Evolutionary conservation across 1,284 basidiomycete genomes (phyloP), one percentile per base, ranked within the genome.

Genomic region (Ceratobasidium papillatum): DNA sequence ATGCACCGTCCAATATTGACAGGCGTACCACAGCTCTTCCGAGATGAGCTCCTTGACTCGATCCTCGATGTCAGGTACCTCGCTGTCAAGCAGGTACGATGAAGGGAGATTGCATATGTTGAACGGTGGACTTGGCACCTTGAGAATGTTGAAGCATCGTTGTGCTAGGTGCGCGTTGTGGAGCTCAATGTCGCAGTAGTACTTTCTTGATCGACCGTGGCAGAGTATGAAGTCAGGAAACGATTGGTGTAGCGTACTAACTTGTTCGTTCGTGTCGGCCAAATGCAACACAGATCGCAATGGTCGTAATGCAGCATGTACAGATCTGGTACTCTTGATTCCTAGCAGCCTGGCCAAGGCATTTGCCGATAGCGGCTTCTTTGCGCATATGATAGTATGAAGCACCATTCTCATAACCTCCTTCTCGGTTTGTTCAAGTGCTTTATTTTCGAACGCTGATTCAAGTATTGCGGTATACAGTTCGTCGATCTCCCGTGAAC

Each of bases 31-130:
- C 8, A 69, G 17, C 38, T 25, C 5, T 32, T 12, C 2, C 22
- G 66, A 34, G 4, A 69, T 69, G 2, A 5, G 3, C 1, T 27
- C 27, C 2, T 27, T 38, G 4, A 58, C 32, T 11, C 27, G n/a
- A 12, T 43, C 27, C 8, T 47, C 25, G 1, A 69, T 5, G 12
- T 58, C 27, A 38, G 12, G 22, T 19, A 69, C 66, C 1, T 58
- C 41, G 30, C 14, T 7, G 19, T 69, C 54, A 1, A 38, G 14
- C 17, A 45, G 5, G 34, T 56, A 69, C 2, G 66, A 69, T 5
- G 52, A 69, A 0, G 30, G 4, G n/a, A 69, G 54, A n/a, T 34
- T 38, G 30, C 66, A 71, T 7, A 71, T 58, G 54, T 71, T 71
- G 54, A 71, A 71, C n/a, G 34, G 32, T 0, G 52, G 41, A 3